Conservation (phyloP, 2,329 filamentous ascomycete species). For the Colletotrichum siamense region DNA sequence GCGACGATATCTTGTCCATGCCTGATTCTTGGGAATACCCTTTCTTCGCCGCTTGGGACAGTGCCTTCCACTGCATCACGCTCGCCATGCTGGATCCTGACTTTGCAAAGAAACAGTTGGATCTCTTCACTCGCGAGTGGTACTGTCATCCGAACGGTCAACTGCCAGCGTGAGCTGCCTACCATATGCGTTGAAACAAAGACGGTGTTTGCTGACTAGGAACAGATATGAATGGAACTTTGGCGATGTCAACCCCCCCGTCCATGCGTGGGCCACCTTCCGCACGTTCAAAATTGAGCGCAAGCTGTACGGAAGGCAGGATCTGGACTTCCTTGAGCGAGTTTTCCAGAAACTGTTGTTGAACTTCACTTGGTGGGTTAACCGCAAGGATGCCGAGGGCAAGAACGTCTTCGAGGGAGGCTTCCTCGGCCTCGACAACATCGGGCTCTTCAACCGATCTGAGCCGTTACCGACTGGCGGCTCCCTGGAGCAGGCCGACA, state of each 20-base stretch:
- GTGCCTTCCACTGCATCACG: constrained; percentile 94
- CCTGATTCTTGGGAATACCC: constrained; percentile 99
- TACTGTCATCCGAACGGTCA: constrained; percentile 99
- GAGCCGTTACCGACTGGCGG: constrained; percentile 94
- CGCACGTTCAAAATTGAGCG: constrained; percentile 97
- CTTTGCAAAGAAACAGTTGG: constrained; percentile 97
- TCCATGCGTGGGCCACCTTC: constrained; percentile 96
- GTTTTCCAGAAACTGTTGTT: constrained; percentile 95
- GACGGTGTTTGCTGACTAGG: constrained; percentile 23
- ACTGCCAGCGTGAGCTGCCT: constrained; percentile 73
- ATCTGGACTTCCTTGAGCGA: constrained; percentile 92
- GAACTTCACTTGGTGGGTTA: constrained; percentile 99
- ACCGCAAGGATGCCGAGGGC: constrained; percentile 90
- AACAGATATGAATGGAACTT: constrained; percentile 90
- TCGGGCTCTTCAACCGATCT: constrained; percentile 95
- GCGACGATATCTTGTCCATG: constrained; percentile 97
- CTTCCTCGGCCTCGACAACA: constrained; percentile 95
- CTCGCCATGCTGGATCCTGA: constrained; percentile 97
- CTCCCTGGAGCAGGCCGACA: constrained; percentile 94
- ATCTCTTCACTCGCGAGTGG: constrained; percentile 96
- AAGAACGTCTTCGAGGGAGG: constrained; percentile 98
- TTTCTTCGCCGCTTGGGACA: constrained; percentile 98
- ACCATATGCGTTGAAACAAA: not conserved
- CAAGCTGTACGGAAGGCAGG: constrained; percentile 94
- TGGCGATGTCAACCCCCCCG: constrained; percentile 93